phyloP scores from a whole-genome alignment of 768 basidiomycete genomes.

The Pleurotus platypus region DNA sequence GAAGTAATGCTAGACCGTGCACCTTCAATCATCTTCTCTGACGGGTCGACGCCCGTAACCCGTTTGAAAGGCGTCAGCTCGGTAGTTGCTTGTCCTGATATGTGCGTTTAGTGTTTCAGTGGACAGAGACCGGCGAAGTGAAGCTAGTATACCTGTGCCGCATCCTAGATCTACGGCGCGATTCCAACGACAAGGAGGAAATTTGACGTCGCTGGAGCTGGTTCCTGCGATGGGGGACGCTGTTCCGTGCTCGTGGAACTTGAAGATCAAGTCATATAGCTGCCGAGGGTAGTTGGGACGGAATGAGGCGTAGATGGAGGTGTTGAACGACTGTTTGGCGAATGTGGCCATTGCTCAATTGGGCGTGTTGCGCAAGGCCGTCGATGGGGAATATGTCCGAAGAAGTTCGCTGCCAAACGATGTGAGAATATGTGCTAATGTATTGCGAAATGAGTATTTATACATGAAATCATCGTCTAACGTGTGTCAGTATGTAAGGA shows the following conservation, averaged over 20 bases:
- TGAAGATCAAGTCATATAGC: constrained; percentile 60
- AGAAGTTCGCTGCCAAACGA: background rate
- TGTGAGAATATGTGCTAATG: background rate
- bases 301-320: constrained; percentile 59
- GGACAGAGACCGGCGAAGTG: background rate
- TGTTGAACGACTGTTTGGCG: constrained; percentile 66
- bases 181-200: constrained; percentile 36
- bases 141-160: constrained; percentile 60
- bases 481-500: background rate
- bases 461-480: background rate
- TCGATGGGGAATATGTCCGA: background rate
- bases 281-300: constrained; percentile 71
- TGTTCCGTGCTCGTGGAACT: constrained; percentile 41
- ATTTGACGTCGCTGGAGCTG: constrained; percentile 1
- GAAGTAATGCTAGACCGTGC: constrained; percentile 30
- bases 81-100: constrained; percentile 65
- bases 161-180: constrained; percentile 76
- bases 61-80: constrained; percentile 50
- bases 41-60: constrained; percentile 77
- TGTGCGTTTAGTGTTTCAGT: background rate
- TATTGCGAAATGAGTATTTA: background rate
- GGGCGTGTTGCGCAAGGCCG: too few relatives aligned
- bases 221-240: constrained; percentile 12
- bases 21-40: constrained; percentile 61
- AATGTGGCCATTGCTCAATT: constrained; percentile 66